Base-by-base conservation (phyloP, 2,329 filamentous ascomycete genomes). In the Cercospora janseana region DNA sequence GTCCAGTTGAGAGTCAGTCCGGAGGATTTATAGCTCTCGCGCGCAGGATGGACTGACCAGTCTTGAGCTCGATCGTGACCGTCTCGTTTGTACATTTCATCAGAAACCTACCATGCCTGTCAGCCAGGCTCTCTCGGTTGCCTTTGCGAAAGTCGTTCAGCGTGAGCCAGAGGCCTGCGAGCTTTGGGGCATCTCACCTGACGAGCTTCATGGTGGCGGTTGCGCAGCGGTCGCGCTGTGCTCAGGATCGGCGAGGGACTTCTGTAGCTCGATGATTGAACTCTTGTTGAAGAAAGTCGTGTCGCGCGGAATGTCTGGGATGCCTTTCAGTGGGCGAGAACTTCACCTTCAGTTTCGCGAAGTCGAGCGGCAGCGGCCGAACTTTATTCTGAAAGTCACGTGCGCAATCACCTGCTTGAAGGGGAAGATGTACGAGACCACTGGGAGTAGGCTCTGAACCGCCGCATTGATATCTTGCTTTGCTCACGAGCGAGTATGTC, bases 71-170 rank as follows among this genome's bases (percentile, higher is more conserved):
- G 72, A 98, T 88, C 35, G 92, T 97, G 66, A 97, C 93, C 66
- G 93, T 95, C 78, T 98, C 93, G 73, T 96, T 97, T 73, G 88
- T 85, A 74, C 92, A 97, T 79, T 98, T 98, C 92, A 97, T 97
- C 64, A 98, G 79, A 73, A 98, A 98, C 71, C 93, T 97, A 72
- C 56, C 60, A 52, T 44, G 53, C 46, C 54, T 46, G 59, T 65
- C 57, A 66, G 59, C 58, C 66, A 68, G 66, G 63, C 65, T 65
- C 57, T 63, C 61, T 50, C 61, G 54, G 60, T 55, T 52, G 69
- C 72, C 71, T 74, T 72, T 62, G 62, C 57, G 61, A 52, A 57
- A 62, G 50, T 63, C 71, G 72, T 75, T 79, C 72, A 76, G 72
- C 71, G 69, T 66, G 64, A 70, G 69, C 68, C 53, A 60, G 29